These are phyloP conservation scores for Xylaria sp. DNA, from an alignment of 2,329 filamentous ascomycete species.

Conservation along the genomic window DNA sequence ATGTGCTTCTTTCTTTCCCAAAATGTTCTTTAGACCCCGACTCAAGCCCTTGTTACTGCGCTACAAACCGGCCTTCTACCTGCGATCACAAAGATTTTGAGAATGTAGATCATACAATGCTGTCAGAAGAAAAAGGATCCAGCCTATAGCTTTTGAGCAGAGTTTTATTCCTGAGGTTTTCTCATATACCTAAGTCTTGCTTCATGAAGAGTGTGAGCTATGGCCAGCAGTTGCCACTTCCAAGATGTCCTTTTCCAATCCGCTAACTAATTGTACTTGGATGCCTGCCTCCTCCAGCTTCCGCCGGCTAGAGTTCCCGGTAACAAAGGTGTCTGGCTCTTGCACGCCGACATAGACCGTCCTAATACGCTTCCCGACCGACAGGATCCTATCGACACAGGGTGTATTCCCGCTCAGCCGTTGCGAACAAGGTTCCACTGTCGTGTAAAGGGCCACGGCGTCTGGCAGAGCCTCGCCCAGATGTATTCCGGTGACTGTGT, in stretches of 20 bases:
- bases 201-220: constrained; percentile 31
- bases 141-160: too few relatives aligned
- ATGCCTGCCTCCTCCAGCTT: constrained; percentile 76
- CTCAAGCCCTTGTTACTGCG: too few relatives aligned
- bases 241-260: constrained; percentile 82
- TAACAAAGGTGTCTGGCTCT: constrained; percentile 91
- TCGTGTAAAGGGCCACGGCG: constrained; percentile 79
- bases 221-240: constrained; percentile 85
- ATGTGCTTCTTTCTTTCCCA: too few relatives aligned
- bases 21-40: too few relatives aligned
- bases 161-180: too few relatives aligned
- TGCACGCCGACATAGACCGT: constrained; percentile 86
- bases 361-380: constrained; percentile 65
- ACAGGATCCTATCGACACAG: constrained; percentile 80
- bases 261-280: constrained; percentile 72
- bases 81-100: too few relatives aligned
- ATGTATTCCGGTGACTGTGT: constrained; percentile 57
- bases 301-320: constrained; percentile 74
- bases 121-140: too few relatives aligned
- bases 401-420: constrained; percentile 75
- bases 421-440: constrained; percentile 84
- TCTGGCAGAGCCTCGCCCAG: constrained; percentile 59
- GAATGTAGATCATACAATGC: too few relatives aligned
- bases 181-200: background rate
- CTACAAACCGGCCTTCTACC: too few relatives aligned